These are phyloP conservation scores for Fusarium coicis DNA, from an alignment of 2,329 filamentous ascomycete genomes.

Conservation along the genomic window DNA sequence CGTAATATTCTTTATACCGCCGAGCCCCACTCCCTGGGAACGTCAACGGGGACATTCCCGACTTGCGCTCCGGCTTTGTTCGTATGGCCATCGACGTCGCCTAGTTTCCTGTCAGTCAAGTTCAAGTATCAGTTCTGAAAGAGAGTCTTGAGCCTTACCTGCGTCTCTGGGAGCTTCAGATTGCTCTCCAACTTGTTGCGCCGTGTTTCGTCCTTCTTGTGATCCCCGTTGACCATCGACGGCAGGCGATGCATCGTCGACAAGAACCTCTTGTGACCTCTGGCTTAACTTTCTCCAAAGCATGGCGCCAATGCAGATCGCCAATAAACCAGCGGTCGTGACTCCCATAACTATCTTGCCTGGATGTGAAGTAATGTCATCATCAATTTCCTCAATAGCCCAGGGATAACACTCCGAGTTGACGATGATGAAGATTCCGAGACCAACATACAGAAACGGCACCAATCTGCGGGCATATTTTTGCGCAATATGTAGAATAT, in stretches of 20 bases:
- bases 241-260: neutral
- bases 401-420: conserved; percentile 1
- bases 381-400: neutral
- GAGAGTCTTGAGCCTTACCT: neutral
- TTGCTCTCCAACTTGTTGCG: neutral
- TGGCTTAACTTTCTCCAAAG: neutral
- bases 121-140: fast-evolving
- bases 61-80: neutral
- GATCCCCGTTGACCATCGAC: neutral
- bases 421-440: neutral
- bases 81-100: fast-evolving
- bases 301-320: neutral
- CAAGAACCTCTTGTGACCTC: neutral
- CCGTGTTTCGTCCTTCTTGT: fast-evolving
- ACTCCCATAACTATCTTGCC: neutral
- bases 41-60: neutral
- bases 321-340: neutral
- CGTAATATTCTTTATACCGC: neutral
- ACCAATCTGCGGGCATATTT: neutral
- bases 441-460: neutral
- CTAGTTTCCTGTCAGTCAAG: neutral
- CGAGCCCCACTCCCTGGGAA: neutral
- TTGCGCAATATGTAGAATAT: neutral
- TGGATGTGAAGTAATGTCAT: neutral
- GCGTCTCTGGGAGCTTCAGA: neutral